phyloP scores from a whole-genome alignment of 257 asterid genomes.

The Leonotis leonurus region DNA sequence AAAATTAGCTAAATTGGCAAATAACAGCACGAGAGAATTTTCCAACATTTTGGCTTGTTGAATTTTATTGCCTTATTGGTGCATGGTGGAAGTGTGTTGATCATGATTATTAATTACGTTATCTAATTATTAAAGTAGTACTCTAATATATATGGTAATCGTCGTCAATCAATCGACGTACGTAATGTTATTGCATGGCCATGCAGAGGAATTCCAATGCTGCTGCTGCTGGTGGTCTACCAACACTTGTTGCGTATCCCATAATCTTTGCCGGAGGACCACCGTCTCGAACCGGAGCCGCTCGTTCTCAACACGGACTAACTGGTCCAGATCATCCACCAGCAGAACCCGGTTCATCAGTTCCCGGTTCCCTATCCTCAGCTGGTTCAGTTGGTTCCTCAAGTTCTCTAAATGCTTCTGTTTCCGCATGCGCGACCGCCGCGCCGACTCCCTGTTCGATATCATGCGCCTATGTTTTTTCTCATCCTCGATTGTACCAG shows the following conservation, averaged over 20 bases:
- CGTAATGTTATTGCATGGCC: constrained; percentile 33
- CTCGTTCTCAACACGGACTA: constrained; percentile 41
- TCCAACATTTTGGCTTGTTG: neutral
- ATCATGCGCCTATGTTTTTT: constrained; percentile 59
- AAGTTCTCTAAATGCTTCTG: constrained; percentile 66
- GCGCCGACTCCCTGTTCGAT: constrained; percentile 89
- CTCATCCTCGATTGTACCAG: constrained; percentile 29
- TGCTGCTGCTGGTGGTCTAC: constrained; percentile 53
- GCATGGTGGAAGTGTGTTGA: neutral
- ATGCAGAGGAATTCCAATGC: constrained; percentile 30
- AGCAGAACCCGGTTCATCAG: constrained; percentile 45
- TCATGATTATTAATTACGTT: neutral
- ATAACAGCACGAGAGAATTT: neutral
- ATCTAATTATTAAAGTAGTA: no score
- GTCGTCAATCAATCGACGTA: neutral
- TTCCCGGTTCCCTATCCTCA: constrained; percentile 47
- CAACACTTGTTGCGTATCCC: constrained; percentile 56
- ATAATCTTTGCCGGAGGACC: constrained; percentile 51
- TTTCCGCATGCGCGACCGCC: constrained; percentile 78
- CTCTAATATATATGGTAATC: neutral
- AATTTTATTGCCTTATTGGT: neutral
- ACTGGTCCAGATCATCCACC: constrained; percentile 31
- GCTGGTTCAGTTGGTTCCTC: constrained; percentile 59
- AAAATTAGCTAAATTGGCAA: no score
- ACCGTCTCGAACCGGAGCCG: constrained; percentile 51